phyloP scores from a whole-genome alignment of 345 rosid species.

The Citrus cavaleriei region DNA sequence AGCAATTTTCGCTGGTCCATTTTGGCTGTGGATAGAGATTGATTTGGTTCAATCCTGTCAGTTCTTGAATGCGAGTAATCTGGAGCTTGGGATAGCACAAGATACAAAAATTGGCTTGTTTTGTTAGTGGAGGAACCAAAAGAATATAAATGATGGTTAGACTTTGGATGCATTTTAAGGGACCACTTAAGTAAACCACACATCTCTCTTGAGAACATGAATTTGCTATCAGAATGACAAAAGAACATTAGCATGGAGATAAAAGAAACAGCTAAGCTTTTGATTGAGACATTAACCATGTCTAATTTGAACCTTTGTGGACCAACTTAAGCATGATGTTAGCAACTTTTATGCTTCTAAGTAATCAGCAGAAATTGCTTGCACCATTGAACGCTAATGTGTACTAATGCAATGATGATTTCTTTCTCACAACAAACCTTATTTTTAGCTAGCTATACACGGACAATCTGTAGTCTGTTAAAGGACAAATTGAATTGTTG shows the following conservation, averaged over 20 bases:
- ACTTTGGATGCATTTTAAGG: constrained; percentile 23
- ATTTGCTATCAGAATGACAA: constrained; percentile 19
- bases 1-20: constrained; percentile 6
- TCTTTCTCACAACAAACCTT: too few species aligned
- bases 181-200: constrained; percentile 20
- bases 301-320: constrained; percentile 14
- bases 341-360: background rate
- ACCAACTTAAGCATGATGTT: background rate
- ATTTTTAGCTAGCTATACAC: background rate
- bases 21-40: constrained; percentile 20
- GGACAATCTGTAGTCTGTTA: background rate
- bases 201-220: background rate
- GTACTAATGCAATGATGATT: too few species aligned
- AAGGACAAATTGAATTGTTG: background rate
- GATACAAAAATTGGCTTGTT: constrained; percentile 28
- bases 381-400: background rate
- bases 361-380: background rate
- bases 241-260: constrained; percentile 20
- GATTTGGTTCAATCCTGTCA: constrained; percentile 31
- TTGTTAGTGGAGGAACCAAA: background rate
- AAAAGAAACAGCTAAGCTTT: constrained; percentile 33
- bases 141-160: constrained; percentile 19
- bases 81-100: constrained; percentile 11
- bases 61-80: constrained; percentile 1
- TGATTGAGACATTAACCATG: constrained; percentile 27